phyloP scores from a whole-genome alignment of 768 basidiomycete genomes.

The Tylopilus plumbeoviolaceoides region DNA sequence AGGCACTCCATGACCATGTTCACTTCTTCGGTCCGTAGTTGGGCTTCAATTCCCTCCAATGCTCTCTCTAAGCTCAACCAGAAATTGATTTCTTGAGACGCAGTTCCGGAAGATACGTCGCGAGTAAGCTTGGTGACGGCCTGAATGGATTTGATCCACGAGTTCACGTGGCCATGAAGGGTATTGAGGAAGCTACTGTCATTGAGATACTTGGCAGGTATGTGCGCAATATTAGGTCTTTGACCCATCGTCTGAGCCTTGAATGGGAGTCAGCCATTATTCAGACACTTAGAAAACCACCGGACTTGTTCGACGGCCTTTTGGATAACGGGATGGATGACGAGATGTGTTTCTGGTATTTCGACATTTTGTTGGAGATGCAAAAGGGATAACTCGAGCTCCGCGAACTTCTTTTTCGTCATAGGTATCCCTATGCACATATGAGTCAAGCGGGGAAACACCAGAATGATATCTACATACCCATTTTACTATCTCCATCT shows the following conservation, averaged over 20 bases:
- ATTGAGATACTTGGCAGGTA: conserved; percentile 67
- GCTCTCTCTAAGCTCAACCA: conserved; percentile 95
- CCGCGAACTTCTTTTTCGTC: conserved; percentile 99
- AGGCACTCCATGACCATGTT: conserved; percentile 91
- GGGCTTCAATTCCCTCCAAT: conserved; percentile 88
- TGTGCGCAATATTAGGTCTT: conserved; percentile 72
- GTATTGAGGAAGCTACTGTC: conserved; percentile 93
- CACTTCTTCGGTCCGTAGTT: conserved; percentile 89
- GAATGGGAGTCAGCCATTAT: conserved; percentile 19
- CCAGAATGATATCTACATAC: conserved; percentile 33
- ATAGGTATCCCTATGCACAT: conserved; percentile 72
- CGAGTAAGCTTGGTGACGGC: conserved; percentile 92
- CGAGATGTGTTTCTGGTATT: conserved; percentile 92
- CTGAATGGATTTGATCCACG: conserved; percentile 98
- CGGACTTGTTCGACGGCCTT: conserved; percentile 75
- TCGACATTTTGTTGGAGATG: conserved; percentile 99
- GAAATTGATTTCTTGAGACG: conserved; percentile 98
- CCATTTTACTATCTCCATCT: conserved; percentile 80
- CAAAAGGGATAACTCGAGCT: conserved; percentile 88
- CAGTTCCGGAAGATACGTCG: conserved; percentile 91
- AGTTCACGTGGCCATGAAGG: conserved; percentile 89
- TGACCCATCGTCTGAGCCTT: conserved; percentile 48
- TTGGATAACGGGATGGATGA: conserved; percentile 87
- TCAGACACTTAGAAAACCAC: conserved; percentile 23
- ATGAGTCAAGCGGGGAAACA: conserved; percentile 3